These are phyloP conservation scores for Penicillium lividum DNA, from an alignment of 495 filamentous ascomycete species.

Conservation along the genomic window DNA sequence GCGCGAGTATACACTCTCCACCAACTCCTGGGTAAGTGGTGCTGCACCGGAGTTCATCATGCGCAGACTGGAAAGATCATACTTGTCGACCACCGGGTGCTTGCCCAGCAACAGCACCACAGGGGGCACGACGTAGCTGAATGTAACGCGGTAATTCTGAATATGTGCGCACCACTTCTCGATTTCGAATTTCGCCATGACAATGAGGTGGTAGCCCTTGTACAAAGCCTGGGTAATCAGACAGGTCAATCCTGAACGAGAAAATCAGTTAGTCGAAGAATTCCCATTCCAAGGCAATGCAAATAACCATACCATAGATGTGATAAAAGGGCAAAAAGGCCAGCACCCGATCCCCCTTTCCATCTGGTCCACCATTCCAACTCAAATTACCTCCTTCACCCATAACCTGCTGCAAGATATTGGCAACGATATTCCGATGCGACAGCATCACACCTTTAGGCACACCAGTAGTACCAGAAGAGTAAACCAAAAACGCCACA, in stretches of 20 bases:
- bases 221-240: slow-evolving; percentile 65
- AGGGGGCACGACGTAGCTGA: slow-evolving; percentile 81
- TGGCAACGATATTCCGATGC: slow-evolving; percentile 79
- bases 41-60: slow-evolving; percentile 92
- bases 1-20: slow-evolving; percentile 72
- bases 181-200: slow-evolving; percentile 86
- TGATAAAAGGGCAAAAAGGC: slow-evolving; percentile 94
- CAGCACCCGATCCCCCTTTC: slow-evolving; percentile 68
- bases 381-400: slow-evolving; percentile 61
- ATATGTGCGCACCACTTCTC: slow-evolving; percentile 74
- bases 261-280: slow-evolving; percentile 59
- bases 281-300: slow-evolving; percentile 35
- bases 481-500: slow-evolving; percentile 74
- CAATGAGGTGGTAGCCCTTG: slow-evolving; percentile 65
- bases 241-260: slow-evolving; percentile 66
- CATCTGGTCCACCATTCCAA: slow-evolving; percentile 60
- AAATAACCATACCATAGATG: slow-evolving; percentile 67
- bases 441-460: slow-evolving; percentile 93
- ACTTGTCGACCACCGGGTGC: slow-evolving; percentile 72
- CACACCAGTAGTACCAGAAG: slow-evolving; percentile 85
- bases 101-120: slow-evolving; percentile 81
- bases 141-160: slow-evolving; percentile 74
- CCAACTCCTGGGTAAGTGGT: slow-evolving; percentile 80
- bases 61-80: slow-evolving; percentile 74
- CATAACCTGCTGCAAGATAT: slow-evolving; percentile 57